phyloP scores from a whole-genome alignment of 495 filamentous ascomycete genomes.

The Neohortaea acidophila region DNA sequence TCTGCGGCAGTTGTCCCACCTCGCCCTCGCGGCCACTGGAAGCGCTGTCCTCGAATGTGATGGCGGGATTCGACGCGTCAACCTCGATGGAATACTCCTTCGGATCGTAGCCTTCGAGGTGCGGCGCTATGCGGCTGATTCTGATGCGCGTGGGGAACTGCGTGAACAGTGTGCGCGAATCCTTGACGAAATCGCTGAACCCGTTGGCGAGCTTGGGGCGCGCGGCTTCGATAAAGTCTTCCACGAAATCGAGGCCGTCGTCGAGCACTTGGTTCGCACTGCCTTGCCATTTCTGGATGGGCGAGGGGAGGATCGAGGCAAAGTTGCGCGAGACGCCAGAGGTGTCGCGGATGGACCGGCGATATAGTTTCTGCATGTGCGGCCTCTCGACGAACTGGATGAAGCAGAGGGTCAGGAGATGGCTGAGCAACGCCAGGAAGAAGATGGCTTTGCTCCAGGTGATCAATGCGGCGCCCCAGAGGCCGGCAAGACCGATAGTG shows the following conservation, averaged over 20 bases:
- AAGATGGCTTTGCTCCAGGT: constrained; percentile 75
- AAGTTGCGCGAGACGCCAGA: constrained; percentile 85
- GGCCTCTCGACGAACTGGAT: constrained; percentile 89
- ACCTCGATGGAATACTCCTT: constrained; percentile 67
- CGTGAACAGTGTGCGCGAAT: constrained; percentile 76
- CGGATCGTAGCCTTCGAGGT: constrained; percentile 70
- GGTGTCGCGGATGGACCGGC: constrained; percentile 63
- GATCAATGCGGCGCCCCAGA: constrained; percentile 90
- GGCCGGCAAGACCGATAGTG: constrained; percentile 80
- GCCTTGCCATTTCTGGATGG: constrained; percentile 57
- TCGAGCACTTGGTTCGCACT: constrained; percentile 77
- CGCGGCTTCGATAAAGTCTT: constrained; percentile 80
- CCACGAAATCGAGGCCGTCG: constrained; percentile 71
- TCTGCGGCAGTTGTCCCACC: constrained; percentile 34
- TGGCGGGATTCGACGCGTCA: constrained; percentile 41
- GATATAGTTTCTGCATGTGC: constrained; percentile 98
- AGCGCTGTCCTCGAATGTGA: constrained; percentile 32
- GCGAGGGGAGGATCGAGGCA: constrained; percentile 73
- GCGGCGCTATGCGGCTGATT: constrained; percentile 64
- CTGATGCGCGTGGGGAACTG: constrained; percentile 80
- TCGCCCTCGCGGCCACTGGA: constrained; percentile 37
- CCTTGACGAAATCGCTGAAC: constrained; percentile 71
- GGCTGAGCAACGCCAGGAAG: constrained; percentile 67
- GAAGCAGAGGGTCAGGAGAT: constrained; percentile 70
- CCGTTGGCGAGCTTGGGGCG: constrained; percentile 74